Conservation (phyloP, 805 yeast species). For the Saturnispora serradocipensis region DNA sequence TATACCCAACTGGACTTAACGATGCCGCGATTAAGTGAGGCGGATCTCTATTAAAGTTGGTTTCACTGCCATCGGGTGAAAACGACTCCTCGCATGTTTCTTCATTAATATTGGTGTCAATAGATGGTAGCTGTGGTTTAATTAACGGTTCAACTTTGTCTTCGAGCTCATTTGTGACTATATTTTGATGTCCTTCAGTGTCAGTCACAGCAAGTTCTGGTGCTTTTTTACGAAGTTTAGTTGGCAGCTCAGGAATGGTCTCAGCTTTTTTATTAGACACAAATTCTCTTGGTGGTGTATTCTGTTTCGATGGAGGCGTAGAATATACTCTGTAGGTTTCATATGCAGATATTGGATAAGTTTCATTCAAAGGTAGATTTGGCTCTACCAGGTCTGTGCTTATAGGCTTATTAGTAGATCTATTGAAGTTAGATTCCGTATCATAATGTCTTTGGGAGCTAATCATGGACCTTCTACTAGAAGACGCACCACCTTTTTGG, state of each 20-base stretch:
- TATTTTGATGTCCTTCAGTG: neutral
- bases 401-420: neutral
- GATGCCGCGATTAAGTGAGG: neutral
- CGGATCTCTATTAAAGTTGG: neutral
- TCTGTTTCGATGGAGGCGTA: neutral
- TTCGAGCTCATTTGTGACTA: neutral
- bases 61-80: neutral
- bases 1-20: neutral
- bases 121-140: neutral
- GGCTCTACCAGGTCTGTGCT: neutral
- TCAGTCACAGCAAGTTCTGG: conserved; percentile 7
- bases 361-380: neutral
- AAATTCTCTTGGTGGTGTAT: neutral
- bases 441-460: conserved; percentile 5
- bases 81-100: neutral
- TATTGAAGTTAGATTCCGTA: conserved; percentile 2
- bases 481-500: neutral
- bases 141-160: neutral
- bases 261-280: neutral
- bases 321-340: conserved; percentile 2
- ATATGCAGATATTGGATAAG: neutral
- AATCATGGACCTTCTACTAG: neutral
- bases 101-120: neutral
- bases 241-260: neutral
- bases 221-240: neutral